Evolutionary conservation across 805 yeast genomes (phyloP), one percentile per base, ranked within the genome.

Genomic region (Saccharomycopsis lassenensis): DNA sequence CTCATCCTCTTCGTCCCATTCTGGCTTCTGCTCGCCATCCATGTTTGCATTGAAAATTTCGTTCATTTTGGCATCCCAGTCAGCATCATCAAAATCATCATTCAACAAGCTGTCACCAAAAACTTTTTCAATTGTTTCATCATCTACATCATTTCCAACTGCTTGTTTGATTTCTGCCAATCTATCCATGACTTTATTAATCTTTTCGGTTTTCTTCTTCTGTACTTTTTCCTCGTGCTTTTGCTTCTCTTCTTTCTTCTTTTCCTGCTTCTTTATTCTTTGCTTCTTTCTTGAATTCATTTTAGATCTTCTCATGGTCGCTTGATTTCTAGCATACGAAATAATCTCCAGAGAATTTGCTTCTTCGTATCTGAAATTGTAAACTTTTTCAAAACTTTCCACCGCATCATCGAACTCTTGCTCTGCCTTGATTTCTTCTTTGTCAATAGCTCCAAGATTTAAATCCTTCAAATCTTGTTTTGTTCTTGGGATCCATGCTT

Each of bases 291-390:
- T 73, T 8, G 80, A 57, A 47, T 77, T 73, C 42, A 76, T 67
- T 35, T 74, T 76, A 15, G 79, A 74, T 53, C 98, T 69, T 61
- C 98, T 77, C 52, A 86, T 67, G 0, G 97, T 85, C 17, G 91
- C 94, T 58, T 86, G 95, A 29, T 66, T 78, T 70, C 98, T 85
- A 2, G 97, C 96, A 62, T 89, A 91, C 12, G 94, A 79, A 14
- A 87, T 79, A 56, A 91, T 83, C 51, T 89, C 95, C 0, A 89
- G 84, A 5, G 95, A 71, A 46, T 76, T 74, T 11, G 94, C 86
- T 50, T 87, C 96, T 58, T 91, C 98, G 55, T 71, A 91, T 54
- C 98, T 71, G 67, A 89, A 89, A 52, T 91, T 91, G 60, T 87
- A 89, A 0, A 94, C 95, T 45, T 75, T 74, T 57, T 91, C 98